phyloP scores from a whole-genome alignment of 75 land plant genomes.

The Chamaecyparis obtusa region DNA sequence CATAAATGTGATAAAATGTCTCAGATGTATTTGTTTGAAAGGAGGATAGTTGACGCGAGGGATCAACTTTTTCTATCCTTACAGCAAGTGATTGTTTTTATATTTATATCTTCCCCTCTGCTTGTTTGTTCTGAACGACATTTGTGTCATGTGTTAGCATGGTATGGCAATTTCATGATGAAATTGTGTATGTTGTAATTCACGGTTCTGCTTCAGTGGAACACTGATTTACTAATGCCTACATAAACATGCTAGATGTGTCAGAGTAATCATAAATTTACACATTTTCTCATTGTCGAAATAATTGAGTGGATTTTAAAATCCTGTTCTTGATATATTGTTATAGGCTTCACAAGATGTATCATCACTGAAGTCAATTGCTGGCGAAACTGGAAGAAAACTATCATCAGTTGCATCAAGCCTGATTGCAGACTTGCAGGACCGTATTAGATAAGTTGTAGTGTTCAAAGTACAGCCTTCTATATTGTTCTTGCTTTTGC shows the following conservation, averaged over 20 bases:
- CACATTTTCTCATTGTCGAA: neutral
- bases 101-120: neutral
- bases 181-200: neutral
- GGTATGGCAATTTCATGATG: neutral
- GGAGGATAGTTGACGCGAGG: neutral
- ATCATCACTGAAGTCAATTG: slow-evolving; percentile 36
- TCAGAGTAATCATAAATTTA: neutral
- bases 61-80: neutral
- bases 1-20: neutral
- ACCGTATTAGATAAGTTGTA: slow-evolving; percentile 36
- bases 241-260: neutral
- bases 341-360: slow-evolving; percentile 54
- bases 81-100: neutral
- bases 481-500: neutral
- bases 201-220: neutral
- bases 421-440: slow-evolving; percentile 40
- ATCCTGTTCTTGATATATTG: neutral
- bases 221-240: neutral
- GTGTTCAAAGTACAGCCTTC: neutral
- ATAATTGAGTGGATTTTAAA: neutral
- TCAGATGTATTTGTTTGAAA: neutral
- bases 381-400: slow-evolving; percentile 48
- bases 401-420: slow-evolving; percentile 44
- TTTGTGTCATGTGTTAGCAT: neutral
- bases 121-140: neutral